Base-by-base conservation (phyloP, 805 yeast genomes). In the Candida ortonii region DNA sequence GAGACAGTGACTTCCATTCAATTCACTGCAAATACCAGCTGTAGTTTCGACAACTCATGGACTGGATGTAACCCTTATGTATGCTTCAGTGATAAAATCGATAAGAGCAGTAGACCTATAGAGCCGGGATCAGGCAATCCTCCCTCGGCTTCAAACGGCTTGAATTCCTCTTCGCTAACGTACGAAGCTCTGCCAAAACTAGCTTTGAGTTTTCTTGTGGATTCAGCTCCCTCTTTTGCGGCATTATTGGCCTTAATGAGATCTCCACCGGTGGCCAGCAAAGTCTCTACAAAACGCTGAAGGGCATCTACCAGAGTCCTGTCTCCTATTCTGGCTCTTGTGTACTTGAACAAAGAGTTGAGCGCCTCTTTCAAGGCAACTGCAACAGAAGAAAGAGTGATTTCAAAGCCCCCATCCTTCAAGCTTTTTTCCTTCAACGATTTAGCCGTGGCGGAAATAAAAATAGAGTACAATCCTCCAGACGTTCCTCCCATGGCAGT, bases 111-210 rank as follows among this genome's bases (percentile, higher is more conserved):
- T 16, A 89, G 64, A 4, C 97, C 97, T 37, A 85, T 76, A 3
- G 97, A 96, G 45, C 97, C 97, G 5, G 97, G 96, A 51, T 89
- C 97, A 2, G 95, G 95, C 21, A 88, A 68, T 12, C 84, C 85
- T 16, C 85, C 87, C 52, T 70, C 70, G 23, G 67, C 69, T 20
- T 61, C 69, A 33, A 64, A 68, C 23, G 59, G 60, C 34, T 66
- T 62, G 47, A 78, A 71, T 32, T 74, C 82, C 9, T 69, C 77
- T 38, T 75, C 76, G 42, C 29, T 30, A 8, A 88, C 96, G 55
- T 88, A 89, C 6, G 93, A 81, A 12, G 96, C 95, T 53, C 97
- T 76, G 18, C 97, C 97, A 47, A 89, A 85, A 46, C 80, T 79
- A 23, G 96, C 96, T 41, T 74, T 79, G 42, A 83, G 61, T 18